Evolutionary conservation across 1,139 yeast genomes (phyloP).

Genomic region (Yamadazyma diddensiae): DNA sequence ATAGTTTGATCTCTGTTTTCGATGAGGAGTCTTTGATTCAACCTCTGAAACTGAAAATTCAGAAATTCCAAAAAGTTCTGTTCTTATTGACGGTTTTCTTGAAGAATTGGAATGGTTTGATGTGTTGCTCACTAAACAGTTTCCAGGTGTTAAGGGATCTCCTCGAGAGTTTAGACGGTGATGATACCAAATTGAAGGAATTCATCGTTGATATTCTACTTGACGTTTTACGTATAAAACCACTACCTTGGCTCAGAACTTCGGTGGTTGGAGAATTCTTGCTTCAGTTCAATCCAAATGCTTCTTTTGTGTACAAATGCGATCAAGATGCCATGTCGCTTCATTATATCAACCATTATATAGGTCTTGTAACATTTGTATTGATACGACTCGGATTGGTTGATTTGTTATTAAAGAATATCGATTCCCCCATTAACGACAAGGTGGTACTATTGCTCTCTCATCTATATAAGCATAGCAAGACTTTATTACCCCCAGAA

Average conservation of each 20-base stretch:
- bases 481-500: conserved; percentile 50
- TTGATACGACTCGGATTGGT: conserved; percentile 58
- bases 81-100: conserved; percentile 58
- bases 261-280: conserved; percentile 34
- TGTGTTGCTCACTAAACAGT: conserved; percentile 58
- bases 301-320: conserved; percentile 5
- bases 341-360: conserved; percentile 49
- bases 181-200: conserved; percentile 47
- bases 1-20: conserved; percentile 62
- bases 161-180: conserved; percentile 57
- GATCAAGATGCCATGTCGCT: conserved; percentile 17
- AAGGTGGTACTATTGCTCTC: conserved; percentile 66
- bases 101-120: conserved; percentile 75
- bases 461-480: conserved; percentile 57
- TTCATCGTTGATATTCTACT: conserved; percentile 68
- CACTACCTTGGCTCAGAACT: conserved; percentile 55
- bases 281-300: conserved; percentile 10
- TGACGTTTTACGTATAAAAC: conserved; percentile 61
- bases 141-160: conserved; percentile 38
- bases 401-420: conserved; percentile 49
- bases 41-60: conserved; percentile 9
- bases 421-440: conserved; percentile 32
- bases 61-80: conserved; percentile 58
- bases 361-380: conserved; percentile 54
- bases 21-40: conserved; percentile 16